A percentile compares a stretch with the other conserved stretches of the same genome.
Evolutionary conservation across 2,329 filamentous ascomycete species (phyloP).

Genomic region (Pestalotiopsis sp.): DNA sequence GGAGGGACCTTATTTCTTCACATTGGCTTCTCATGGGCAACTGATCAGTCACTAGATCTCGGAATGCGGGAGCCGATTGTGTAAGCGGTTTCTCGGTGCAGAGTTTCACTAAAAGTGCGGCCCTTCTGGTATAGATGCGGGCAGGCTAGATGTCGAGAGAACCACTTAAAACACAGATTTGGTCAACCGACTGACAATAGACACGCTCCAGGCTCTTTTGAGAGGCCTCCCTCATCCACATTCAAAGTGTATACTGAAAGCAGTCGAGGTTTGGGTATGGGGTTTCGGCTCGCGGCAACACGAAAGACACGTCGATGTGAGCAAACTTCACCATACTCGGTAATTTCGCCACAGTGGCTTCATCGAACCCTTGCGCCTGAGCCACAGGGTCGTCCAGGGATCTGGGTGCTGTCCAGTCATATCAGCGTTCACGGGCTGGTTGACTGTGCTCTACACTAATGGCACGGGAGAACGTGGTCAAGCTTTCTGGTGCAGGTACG

Average conservation of each 20-base stretch:
- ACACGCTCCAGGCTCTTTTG: slow-evolving; percentile 6
- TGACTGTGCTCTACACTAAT: too few relatives aligned
- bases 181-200: neutral
- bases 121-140: neutral
- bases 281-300: slow-evolving; percentile 1
- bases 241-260: slow-evolving; percentile 1
- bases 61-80: neutral
- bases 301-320: neutral
- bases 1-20: neutral
- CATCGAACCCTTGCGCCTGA: neutral
- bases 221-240: slow-evolving; percentile 13
- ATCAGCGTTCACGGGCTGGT: neutral
- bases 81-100: neutral
- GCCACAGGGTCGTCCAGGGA: neutral
- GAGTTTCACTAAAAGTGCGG: slow-evolving; percentile 2
- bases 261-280: neutral
- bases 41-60: neutral
- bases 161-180: neutral
- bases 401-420: neutral
- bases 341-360: slow-evolving; percentile 2
- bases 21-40: neutral
- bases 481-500: neutral
- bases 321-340: neutral
- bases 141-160: neutral
- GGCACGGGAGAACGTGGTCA: neutral